Conservation (phyloP, 768 basidiomycete species). For the Amanita subjunquillea region DNA sequence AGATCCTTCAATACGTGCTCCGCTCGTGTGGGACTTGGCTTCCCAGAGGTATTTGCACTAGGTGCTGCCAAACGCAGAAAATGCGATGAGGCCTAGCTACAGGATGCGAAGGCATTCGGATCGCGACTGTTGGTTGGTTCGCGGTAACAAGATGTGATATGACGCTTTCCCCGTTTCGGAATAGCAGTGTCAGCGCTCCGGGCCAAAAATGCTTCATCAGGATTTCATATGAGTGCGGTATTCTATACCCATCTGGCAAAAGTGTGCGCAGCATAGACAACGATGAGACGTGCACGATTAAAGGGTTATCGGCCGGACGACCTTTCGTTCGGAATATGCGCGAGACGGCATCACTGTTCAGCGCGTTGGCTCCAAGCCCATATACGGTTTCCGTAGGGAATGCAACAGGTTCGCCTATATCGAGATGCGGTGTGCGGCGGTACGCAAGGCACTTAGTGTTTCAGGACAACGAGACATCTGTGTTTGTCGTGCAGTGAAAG, state of each 20-base stretch:
- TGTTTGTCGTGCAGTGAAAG: too few relatives aligned
- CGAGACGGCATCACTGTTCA: slow-evolving; percentile 49
- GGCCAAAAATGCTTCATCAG: slow-evolving; percentile 91
- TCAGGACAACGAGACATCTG: too few relatives aligned
- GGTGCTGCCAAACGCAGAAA: slow-evolving; percentile 78
- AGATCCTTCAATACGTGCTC: slow-evolving; percentile 79
- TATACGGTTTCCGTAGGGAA: slow-evolving; percentile 99
- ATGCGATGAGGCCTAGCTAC: slow-evolving; percentile 78
- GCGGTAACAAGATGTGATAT: slow-evolving; percentile 78
- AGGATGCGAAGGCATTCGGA: slow-evolving; percentile 92
- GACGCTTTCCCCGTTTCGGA: slow-evolving; percentile 54
- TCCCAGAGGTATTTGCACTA: slow-evolving; percentile 89
- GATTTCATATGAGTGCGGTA: slow-evolving; percentile 56
- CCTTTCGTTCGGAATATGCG: slow-evolving; percentile 86
- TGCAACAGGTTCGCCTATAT: slow-evolving; percentile 51
- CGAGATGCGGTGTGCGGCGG: slow-evolving; percentile 46
- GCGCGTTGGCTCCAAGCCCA: slow-evolving; percentile 85
- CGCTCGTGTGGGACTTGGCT: slow-evolving; percentile 87
- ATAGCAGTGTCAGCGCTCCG: slow-evolving; percentile 85
- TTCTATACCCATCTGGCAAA: slow-evolving; percentile 52
- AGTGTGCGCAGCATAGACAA: slow-evolving; percentile 68
- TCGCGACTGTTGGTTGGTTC: slow-evolving; percentile 69
- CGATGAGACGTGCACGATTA: slow-evolving; percentile 95
- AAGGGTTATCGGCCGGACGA: slow-evolving; percentile 89
- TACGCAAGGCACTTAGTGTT: slow-evolving; percentile 42